Base-by-base conservation (phyloP, 805 yeast genomes). In the Tetrapisispora fleetii region DNA sequence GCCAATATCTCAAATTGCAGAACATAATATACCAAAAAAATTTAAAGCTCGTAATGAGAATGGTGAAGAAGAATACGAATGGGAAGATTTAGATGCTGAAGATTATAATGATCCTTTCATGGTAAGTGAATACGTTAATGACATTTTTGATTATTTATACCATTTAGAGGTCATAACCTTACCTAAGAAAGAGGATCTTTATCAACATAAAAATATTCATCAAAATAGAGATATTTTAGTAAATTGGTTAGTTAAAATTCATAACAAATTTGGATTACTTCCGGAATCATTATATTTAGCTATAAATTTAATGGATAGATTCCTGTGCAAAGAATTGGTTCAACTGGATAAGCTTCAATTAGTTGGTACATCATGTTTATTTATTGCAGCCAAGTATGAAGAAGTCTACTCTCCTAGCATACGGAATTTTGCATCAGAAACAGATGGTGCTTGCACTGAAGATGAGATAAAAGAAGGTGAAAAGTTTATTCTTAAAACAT, bases 241-340 rank as follows among this genome's bases (percentile, higher is more conserved):
- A n/a, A 95, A 90, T 67, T 89, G 97, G 97, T 74, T 89, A 67
- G 87, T 86, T 30, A 91, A 87, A 62, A 87, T 89, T 66, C 96
- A 89, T 71, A 71, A 80, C 56, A 79, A 87, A 62, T 89, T 89
- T 68, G 77, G 91, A 52, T 70, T 90, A 53, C 71, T 88, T 40
- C 96, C 96, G 3, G 97, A 89, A 66, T 87, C 95, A 10, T 72
- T 89, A 50, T 88, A 80, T 62, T 70, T 89, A 54, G 88, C 96
- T 6, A 82, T 86, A 49, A 89, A 89, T 66, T 70, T 87, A 41
- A 82, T 89, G 85, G 96, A 89, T 68, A 70, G 96, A 54, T 89
- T 85, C 65, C 77, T 90, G 73, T 79, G 88, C 13, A 73, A 76
- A 50, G 91, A 85, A 61, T 73, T 78, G 40, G 91, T 86, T 24